These are phyloP conservation scores for Nitzschia sp. DNA, from an alignment of 108 stramenopile genomes.

Conservation along the genomic window DNA sequence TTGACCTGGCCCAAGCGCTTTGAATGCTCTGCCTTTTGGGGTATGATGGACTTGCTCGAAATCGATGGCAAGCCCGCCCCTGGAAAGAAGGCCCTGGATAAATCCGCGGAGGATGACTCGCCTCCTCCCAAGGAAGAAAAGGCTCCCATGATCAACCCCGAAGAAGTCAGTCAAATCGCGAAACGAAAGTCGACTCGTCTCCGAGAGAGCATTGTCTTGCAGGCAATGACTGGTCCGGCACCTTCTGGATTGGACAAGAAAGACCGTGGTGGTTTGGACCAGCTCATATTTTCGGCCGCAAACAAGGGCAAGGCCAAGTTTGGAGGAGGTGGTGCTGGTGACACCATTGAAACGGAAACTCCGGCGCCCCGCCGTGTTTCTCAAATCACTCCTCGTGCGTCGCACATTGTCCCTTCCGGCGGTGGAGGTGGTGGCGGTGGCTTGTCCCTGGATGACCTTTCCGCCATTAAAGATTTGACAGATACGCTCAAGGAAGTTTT, in stretches of 20 bases:
- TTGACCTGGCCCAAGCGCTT: too few relatives aligned
- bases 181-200: slow-evolving; percentile 2
- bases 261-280: slow-evolving; percentile 10
- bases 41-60: slow-evolving; percentile 14
- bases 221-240: slow-evolving; percentile 13
- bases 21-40: slow-evolving; percentile 29
- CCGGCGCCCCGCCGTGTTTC: background rate
- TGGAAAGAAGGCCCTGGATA: background rate
- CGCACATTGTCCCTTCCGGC: background rate
- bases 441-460: background rate
- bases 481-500: too few relatives aligned
- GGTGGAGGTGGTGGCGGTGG: background rate
- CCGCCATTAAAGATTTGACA: too few relatives aligned
- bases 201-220: slow-evolving; percentile 11
- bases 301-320: background rate
- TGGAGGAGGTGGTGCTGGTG: background rate
- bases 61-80: slow-evolving; percentile 24
- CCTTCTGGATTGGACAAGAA: slow-evolving; percentile 6
- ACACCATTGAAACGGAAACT: background rate
- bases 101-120: background rate
- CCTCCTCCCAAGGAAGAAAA: background rate
- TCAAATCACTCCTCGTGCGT: background rate
- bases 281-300: background rate
- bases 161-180: slow-evolving; percentile 1
- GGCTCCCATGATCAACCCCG: background rate